These are phyloP conservation scores for Hypoxylon rickii DNA, from an alignment of 495 filamentous ascomycete species.

Conservation along the genomic window DNA sequence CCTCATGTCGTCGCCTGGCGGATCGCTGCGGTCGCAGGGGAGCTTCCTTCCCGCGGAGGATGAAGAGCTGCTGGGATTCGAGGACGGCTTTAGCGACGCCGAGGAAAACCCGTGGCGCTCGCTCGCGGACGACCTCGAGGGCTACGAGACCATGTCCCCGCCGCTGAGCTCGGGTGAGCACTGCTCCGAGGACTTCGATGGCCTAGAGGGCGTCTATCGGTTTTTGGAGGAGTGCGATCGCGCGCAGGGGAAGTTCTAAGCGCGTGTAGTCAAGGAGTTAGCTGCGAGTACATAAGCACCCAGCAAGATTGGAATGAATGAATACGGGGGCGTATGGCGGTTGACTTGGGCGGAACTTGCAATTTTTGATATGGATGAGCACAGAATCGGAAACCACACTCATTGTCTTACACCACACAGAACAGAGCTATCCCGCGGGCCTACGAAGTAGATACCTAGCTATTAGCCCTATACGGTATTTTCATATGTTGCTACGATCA, in stretches of 20 bases:
- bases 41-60: slow-evolving; percentile 47
- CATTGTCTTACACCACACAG: slow-evolving; percentile 20
- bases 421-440: too few species aligned
- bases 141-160: slow-evolving; percentile 56
- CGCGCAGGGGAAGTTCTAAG: slow-evolving; percentile 47
- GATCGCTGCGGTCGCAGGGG: slow-evolving; percentile 48
- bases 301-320: too few species aligned
- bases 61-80: too few species aligned
- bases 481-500: slow-evolving; percentile 25
- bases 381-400: slow-evolving; percentile 33
- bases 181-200: slow-evolving; percentile 67
- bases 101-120: slow-evolving; percentile 55
- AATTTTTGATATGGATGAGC: background rate
- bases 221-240: slow-evolving; percentile 87
- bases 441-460: too few species aligned
- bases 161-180: slow-evolving; percentile 46
- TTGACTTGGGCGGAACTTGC: slow-evolving; percentile 2
- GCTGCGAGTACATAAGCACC: slow-evolving; percentile 2
- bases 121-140: slow-evolving; percentile 47
- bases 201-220: slow-evolving; percentile 81
- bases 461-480: too few species aligned
- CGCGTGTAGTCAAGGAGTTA: too few species aligned
- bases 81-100: slow-evolving; percentile 37
- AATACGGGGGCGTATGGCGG: slow-evolving; percentile 7
- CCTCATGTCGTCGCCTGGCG: slow-evolving; percentile 59